These are phyloP conservation scores for Candida albicans DNA, from an alignment of 1,139 yeast species.

Conservation along the genomic window DNA sequence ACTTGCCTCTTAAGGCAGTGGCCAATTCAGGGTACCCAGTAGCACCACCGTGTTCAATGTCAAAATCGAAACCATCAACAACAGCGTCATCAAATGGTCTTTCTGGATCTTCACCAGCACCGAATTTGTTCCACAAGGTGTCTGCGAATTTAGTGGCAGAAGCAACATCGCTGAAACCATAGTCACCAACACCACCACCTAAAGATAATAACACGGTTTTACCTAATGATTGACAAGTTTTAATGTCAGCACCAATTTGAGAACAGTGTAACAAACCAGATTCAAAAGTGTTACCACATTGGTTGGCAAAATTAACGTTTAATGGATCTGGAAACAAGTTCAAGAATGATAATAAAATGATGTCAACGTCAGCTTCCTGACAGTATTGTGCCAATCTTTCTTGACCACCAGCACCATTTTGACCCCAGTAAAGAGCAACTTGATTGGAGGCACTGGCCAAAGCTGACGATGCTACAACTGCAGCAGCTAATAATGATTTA, in stretches of 20 bases:
- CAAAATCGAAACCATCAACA: constrained; percentile 45
- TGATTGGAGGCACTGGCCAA: constrained; percentile 50
- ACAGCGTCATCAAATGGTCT: constrained; percentile 69
- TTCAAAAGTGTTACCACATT: constrained; percentile 55
- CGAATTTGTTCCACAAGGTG: constrained; percentile 80
- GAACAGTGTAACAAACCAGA: constrained; percentile 63
- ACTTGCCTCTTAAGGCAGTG: constrained; percentile 58
- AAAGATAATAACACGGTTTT: constrained; percentile 76
- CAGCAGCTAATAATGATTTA: constrained; percentile 12
- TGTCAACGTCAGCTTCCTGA: constrained; percentile 64
- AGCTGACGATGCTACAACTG: constrained; percentile 19
- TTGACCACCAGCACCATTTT: constrained; percentile 59
- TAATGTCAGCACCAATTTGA: constrained; percentile 67
- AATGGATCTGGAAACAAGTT: constrained; percentile 51
- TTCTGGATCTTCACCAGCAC: constrained; percentile 59
- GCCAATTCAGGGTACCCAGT: constrained; percentile 67
- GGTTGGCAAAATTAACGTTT: constrained; percentile 66
- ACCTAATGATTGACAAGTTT: constrained; percentile 75
- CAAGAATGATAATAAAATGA: constrained; percentile 70
- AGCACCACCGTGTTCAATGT: constrained; percentile 41
- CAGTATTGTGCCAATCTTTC: constrained; percentile 66
- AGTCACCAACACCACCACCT: constrained; percentile 83
- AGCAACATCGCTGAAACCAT: constrained; percentile 64
- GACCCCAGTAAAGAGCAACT: constrained; percentile 87
- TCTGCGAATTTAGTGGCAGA: constrained; percentile 68